A percentile compares a stretch with the other conserved stretches of the same genome.
These are phyloP conservation scores for Physcomitrellopsis africana DNA, from an alignment of 225 moss, liverwort and hornwort species.

Conservation along the genomic window DNA sequence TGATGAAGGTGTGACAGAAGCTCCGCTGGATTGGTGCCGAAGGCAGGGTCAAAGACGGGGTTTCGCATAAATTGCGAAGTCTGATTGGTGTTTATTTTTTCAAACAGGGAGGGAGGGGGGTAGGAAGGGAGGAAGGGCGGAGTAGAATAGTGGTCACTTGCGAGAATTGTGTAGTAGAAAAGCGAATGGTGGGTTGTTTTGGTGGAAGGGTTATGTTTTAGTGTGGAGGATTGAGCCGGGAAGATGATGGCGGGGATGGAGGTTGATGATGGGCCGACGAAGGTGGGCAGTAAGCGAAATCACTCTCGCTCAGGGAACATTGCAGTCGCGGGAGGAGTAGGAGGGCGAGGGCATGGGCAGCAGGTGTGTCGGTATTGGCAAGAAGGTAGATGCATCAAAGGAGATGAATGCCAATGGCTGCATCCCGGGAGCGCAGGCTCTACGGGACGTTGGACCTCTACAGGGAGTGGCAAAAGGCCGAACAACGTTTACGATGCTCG, in stretches of 20 bases:
- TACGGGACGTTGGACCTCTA: slow-evolving; percentile 74
- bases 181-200: too few species aligned
- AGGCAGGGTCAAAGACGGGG: too few species aligned
- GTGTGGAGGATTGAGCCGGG: slow-evolving; percentile 18
- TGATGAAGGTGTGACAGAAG: too few species aligned
- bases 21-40: too few species aligned
- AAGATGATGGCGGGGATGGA: slow-evolving; percentile 92
- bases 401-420: slow-evolving; percentile 90
- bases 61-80: too few species aligned
- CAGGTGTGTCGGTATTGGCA: slow-evolving; percentile 95
- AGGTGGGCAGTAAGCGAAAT: slow-evolving; percentile 87
- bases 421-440: slow-evolving; percentile 85
- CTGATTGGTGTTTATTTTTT: too few species aligned
- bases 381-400: slow-evolving; percentile 85
- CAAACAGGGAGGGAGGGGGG: too few species aligned
- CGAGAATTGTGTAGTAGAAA: too few species aligned
- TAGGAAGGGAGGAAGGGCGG: too few species aligned
- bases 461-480: slow-evolving; percentile 72
- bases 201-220: slow-evolving; percentile 2
- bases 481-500: slow-evolving; percentile 60
- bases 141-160: too few species aligned
- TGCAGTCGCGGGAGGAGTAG: slow-evolving; percentile 45
- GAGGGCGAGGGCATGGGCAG: slow-evolving; percentile 33
- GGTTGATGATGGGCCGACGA: slow-evolving; percentile 83
- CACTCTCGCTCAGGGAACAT: slow-evolving; percentile 62